Evolutionary conservation across 1,139 yeast species (phyloP), one percentile per base, ranked within the genome.

Genomic region (Blastobotrys elegans): DNA sequence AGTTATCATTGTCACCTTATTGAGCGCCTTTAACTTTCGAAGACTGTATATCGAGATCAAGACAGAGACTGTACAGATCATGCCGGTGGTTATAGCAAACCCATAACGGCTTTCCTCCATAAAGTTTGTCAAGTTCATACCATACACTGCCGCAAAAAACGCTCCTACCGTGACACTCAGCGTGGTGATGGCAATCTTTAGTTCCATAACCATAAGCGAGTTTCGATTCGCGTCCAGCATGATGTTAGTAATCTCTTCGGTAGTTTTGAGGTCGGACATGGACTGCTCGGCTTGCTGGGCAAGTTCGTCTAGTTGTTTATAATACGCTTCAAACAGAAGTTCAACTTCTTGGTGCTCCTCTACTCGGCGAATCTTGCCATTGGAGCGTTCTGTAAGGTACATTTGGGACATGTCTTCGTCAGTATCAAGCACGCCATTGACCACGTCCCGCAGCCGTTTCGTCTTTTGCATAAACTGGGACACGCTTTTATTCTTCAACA

Each of bases 171-270:
- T 81, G 55, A 82, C 75, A 0, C 96, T 95, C 39, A 92, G 67
- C 0, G 97, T 85, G 52, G 88, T 88, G 32, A 92, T 84, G 0
- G 96, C 81, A 35, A 90, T 80, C 58, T 86, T 82, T 55, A 92
- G 69, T 57, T 92, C 96, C 58, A 86, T 80, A 48, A 92, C 73
- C 96, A 92, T 90, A 52, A 92, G 73, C 5, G 95, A 83, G 67
- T 94, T 94, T 67, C 99, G 80, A 63, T 90, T 92, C 1, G 98
- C 89, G 66, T 94, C 99, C 48, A 94, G 70, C 51, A 94, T 88
- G 58, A 94, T 92, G 64, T 94, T 94, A 52, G 89, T 94, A 60
- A 94, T 90, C 62, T 94, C 99, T 62, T 94, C 98, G 0, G 99
- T 92, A n/a, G 95, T 88, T 54, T 83, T 79, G 56, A 94, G 92